Percentiles rank a stretch among this genome's conserved stretches.
phyloP scores from a whole-genome alignment of 805 yeast species.

The Wickerhamiella allomyrinae region DNA sequence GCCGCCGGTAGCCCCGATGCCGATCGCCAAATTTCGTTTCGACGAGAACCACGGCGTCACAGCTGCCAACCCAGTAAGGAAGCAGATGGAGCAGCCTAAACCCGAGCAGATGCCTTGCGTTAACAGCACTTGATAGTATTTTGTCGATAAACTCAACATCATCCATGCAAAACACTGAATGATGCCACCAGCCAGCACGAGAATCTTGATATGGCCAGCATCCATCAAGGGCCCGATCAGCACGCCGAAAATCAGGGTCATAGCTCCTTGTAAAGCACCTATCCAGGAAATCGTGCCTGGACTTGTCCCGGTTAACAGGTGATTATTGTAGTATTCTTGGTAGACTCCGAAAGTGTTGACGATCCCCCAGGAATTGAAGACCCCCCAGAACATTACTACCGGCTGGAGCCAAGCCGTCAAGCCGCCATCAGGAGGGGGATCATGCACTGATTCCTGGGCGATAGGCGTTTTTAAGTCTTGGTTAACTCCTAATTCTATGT shows the following conservation, averaged over 20 bases:
- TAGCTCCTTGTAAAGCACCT: slow-evolving; percentile 10
- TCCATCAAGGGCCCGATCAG: slow-evolving; percentile 23
- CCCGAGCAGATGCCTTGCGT: slow-evolving; percentile 40
- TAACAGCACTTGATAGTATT: slow-evolving; percentile 37
- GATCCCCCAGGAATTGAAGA: slow-evolving; percentile 17
- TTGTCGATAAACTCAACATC: slow-evolving; percentile 25
- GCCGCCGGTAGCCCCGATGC: slow-evolving; percentile 37
- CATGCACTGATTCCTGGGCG: too few species aligned
- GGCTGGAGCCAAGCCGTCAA: slow-evolving; percentile 19
- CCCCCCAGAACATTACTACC: slow-evolving; percentile 13
- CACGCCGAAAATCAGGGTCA: slow-evolving; percentile 13
- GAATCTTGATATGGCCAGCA: slow-evolving; percentile 16
- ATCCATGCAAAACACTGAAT: slow-evolving; percentile 19
- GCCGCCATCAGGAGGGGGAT: slow-evolving; percentile 20
- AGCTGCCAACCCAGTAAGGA: slow-evolving; percentile 32
- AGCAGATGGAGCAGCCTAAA: slow-evolving; percentile 30
- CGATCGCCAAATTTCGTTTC: slow-evolving; percentile 32
- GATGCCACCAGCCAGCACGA: slow-evolving; percentile 18
- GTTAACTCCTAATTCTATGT: too few species aligned
- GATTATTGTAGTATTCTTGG: slow-evolving; percentile 14
- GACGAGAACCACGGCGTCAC: slow-evolving; percentile 33
- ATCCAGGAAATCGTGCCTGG: slow-evolving; percentile 18
- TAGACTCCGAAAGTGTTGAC: slow-evolving; percentile 18
- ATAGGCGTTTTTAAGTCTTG: too few species aligned
- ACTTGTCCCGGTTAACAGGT: slow-evolving; percentile 3